Base-by-base conservation (phyloP, 345 rosid genomes). In the Sisymbrium altissimum region DNA sequence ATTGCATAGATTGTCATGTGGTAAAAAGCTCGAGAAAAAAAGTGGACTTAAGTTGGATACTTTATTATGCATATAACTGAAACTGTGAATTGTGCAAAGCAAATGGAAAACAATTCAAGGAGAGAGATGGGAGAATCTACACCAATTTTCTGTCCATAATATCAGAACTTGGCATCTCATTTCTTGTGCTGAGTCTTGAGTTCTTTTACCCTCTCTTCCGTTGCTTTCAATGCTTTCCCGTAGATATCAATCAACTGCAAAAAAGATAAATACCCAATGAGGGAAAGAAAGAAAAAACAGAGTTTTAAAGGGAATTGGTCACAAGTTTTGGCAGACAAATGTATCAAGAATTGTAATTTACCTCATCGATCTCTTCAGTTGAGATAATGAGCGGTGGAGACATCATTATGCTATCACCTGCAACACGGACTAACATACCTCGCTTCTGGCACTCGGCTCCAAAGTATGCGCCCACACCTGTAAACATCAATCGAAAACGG, bases 381-480 rank as follows among this genome's bases (percentile, higher is more conserved):
- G 88, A 72, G 5, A 95, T 87, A 54, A 86, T 86, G 44, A 87
- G 78, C 0, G 97, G 98, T 12, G 99, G 98, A 64, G 86, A 92
- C 99, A 92, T 90, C 94, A 92, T 83, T 53, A 95, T 92, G 82
- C 30, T 81, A 75, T 95, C 97, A 27, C 99, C 99, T 18, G 96
- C 78, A 62, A 90, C 88, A 54, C 99, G 97, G 41, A 92, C 94
- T 76, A 95, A 32, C 96, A 95, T 81, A 36, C 98, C 98, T 0
- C 66, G 84, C 81, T 88, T 87, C 83, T 87, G 77, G 12, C 99
- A 92, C 66, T 89, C 88, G 1, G 94, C 90, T 80, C 89, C 99
- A 66, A 95, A 95, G 81, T 84, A 95, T 58, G 91, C 85, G 0
- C 97, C 98, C 40, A 95, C 14, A 40, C 98, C 99, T 92, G 79